Conservation (phyloP, 1,284 basidiomycete species). For the Anthracocystis walkeri region DNA sequence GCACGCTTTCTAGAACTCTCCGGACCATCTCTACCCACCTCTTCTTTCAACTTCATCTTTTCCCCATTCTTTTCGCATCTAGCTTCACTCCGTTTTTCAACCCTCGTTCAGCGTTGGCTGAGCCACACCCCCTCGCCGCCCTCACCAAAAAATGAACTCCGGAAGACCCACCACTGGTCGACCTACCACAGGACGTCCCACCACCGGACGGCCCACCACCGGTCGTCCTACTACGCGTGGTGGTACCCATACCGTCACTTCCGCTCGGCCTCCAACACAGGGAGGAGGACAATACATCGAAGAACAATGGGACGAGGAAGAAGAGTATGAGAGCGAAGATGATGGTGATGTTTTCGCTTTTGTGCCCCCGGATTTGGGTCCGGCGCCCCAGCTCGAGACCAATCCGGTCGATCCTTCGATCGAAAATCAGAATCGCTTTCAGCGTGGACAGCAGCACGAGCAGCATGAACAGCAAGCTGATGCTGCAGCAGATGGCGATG, state of each 20-base stretch:
- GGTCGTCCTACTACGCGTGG: constrained; percentile 44
- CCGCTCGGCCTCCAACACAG: constrained; percentile 29
- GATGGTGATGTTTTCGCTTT: constrained; percentile 68
- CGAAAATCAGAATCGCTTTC: constrained; percentile 41
- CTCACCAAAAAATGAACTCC: constrained; percentile 42
- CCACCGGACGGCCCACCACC: constrained; percentile 40
- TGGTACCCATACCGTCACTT: constrained; percentile 18
- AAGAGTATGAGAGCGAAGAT: constrained; percentile 62
- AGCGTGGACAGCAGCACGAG: constrained; percentile 4
- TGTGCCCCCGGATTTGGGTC: constrained; percentile 56
- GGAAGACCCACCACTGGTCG: constrained; percentile 44
- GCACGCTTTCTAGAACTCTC: too few species aligned
- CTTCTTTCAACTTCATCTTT: too few species aligned
- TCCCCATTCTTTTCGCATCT: neutral
- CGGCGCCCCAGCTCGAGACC: constrained; percentile 43
- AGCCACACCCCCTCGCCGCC: neutral
- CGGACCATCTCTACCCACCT: too few species aligned
- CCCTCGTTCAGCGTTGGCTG: neutral
- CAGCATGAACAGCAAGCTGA: constrained; percentile 10
- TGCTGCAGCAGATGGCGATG: constrained; percentile 9
- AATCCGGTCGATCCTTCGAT: constrained; percentile 53
- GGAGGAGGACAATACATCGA: constrained; percentile 43
- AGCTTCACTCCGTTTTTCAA: neutral
- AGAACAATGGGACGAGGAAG: constrained; percentile 58
- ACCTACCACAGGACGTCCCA: constrained; percentile 41